Evolutionary conservation across 805 yeast species (phyloP), one percentile per base, ranked within the genome.

Genomic region (Candida sanyiensis): DNA sequence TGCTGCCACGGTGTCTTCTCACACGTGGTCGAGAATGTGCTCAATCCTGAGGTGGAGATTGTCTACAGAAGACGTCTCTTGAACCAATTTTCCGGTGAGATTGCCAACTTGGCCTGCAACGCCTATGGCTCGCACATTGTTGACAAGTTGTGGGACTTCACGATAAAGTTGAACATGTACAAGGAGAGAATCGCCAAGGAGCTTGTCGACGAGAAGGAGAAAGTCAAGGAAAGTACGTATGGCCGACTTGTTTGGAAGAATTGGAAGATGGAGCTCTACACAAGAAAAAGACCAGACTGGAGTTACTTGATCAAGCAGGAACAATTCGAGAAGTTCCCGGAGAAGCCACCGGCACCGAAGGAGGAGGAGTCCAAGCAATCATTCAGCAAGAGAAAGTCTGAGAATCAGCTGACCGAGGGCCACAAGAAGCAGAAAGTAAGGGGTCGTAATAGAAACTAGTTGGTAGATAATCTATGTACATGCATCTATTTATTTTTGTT

Each of bases 181-280:
- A 83, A 94, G 50, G 97, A 90, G 56, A 72, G 90, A 49, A 73
- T 90, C 44, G 96, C 95, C 0, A 70, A 72, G 18, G 80, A 79
- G 43, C 63, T 90, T 43, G 52, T 66, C 20, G 70, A 66, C 13
- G 72, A 79, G 30, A 72, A 80, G 28, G 81, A 75, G 27, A 69
- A 71, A 44, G 83, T 93, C 31, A 88, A 93, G 64, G 86, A 80
- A 44, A 84, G 95, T 55, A 73, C 68, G 10, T 93, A 90, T 54
- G 98, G 98, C 25, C 76, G 81, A 56, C 72, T 78, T 51, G 97
- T 93, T 2, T 93, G 97, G 97, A 85, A 82, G 58, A 90, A 90
- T 59, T 93, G 97, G 97, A 64, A 73, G 22, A 72, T 90, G 80
- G 97, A 93, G 57, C 62, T 80, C 50, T 90, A 77, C 52, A 56